These are phyloP conservation scores for Lasiodiplodia theobromae DNA, from an alignment of 2,329 filamentous ascomycete genomes.

Conservation along the genomic window DNA sequence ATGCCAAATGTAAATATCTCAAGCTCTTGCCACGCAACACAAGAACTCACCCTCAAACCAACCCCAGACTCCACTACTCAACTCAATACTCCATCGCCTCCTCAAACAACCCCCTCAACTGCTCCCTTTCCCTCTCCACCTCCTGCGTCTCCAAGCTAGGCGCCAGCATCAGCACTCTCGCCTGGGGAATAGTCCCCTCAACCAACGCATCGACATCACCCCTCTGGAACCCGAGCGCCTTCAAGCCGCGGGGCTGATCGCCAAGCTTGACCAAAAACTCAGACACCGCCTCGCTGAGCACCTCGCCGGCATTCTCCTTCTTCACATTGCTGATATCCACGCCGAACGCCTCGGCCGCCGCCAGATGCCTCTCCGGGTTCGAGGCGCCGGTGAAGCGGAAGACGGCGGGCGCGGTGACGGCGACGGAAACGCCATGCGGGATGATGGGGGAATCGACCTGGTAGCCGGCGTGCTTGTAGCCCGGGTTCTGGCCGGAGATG, in stretches of 20 bases:
- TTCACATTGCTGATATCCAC: conserved; percentile 89
- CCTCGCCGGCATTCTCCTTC: conserved; percentile 85
- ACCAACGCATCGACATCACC: conserved; percentile 83
- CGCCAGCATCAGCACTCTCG: conserved; percentile 87
- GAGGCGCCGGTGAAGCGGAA: conserved; percentile 92
- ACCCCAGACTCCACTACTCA: not conserved
- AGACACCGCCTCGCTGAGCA: conserved; percentile 81
- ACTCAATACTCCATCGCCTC: conserved; percentile 38
- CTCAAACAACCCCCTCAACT: conserved; percentile 56
- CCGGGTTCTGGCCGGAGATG: conserved; percentile 92
- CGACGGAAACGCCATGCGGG: conserved; percentile 94
- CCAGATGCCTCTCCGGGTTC: conserved; percentile 90
- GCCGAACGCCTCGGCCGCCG: conserved; percentile 88
- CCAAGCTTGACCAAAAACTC: conserved; percentile 84
- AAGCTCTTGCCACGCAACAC: no score
- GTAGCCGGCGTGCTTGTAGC: conserved; percentile 90
- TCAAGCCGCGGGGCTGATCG: conserved; percentile 88
- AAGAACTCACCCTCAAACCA: no score
- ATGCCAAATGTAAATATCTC: no score
- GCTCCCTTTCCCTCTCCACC: conserved; percentile 57
- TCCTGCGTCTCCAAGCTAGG: conserved; percentile 70
- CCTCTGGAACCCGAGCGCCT: conserved; percentile 78
- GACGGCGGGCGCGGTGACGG: conserved; percentile 89
- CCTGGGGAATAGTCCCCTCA: conserved; percentile 93
- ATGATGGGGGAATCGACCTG: conserved; percentile 79